Base-by-base conservation (phyloP, 352 stramenopile genomes). In the Globisporangium ultimum region DNA sequence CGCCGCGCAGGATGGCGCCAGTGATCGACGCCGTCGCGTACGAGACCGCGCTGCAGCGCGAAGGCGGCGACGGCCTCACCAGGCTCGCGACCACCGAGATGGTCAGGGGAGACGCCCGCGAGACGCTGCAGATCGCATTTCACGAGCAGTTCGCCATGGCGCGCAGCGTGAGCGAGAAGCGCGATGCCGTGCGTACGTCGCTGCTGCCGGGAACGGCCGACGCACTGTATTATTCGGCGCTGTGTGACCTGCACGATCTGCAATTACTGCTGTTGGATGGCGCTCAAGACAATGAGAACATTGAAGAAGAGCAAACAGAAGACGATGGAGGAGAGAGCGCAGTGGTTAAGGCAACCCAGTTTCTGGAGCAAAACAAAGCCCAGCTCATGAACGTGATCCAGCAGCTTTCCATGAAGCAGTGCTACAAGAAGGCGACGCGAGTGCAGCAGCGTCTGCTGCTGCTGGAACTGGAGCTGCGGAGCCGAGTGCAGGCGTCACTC, bases 381-480 rank as follows among this genome's bases (percentile, higher is more conserved):
- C 47, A 58, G 45, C 48, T 84, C 40, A 24, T 61, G 55, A 49
- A 15, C 20, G 47, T 62, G 55, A 66, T 72, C 65, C 45, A 47
- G 3, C 52, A 65, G 41, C 63, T 87, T 22, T 53, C 32, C 12
- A 38, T 6, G 13, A 58, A 51, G 18, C 38, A 48, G 15, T 73
- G 64, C 46, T 64, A 28, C 50, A 55, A 58, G 48, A 78, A 78
- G 42, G 14, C 53, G 0, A 51, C 68, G 51, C 71, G 76, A 14
- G 62, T 87, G 42, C 50, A 63, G 20, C 53, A 68, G n/a, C 72
- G 76, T 9, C 63, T 65, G 3, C 21, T 65, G 38, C 20, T 87
- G 43, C 56, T 84, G 24, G 61, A 79, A 50, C 59, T 87, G 41
- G 77, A 87, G 21, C 45, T 80, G 1, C 52, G 55, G 21, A 72